Evolutionary conservation across 768 basidiomycete genomes (phyloP).

Genomic region (Pleurotus pulmonarius): DNA sequence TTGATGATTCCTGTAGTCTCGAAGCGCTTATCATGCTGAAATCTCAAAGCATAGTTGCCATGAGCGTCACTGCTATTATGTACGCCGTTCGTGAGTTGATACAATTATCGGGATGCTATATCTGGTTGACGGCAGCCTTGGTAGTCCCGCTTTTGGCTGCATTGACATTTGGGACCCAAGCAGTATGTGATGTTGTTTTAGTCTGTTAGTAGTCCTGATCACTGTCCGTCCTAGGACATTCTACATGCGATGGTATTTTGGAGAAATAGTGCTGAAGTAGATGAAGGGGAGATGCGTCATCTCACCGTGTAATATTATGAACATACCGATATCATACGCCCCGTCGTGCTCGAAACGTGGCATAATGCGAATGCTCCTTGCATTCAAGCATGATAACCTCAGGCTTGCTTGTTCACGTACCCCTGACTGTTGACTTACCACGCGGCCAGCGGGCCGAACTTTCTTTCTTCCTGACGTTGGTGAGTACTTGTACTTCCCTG

Average conservation of each 20-base stretch:
- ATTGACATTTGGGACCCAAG: conserved; percentile 4
- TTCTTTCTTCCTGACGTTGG: too few relatives aligned
- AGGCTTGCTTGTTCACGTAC: too few relatives aligned
- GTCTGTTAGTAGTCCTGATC: background rate
- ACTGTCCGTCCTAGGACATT: background rate
- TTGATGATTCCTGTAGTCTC: background rate
- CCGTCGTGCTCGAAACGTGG: background rate
- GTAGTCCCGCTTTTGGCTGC: conserved; percentile 1
- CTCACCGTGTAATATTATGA: background rate
- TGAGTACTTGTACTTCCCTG: too few relatives aligned
- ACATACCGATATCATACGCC: background rate
- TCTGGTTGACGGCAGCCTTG: background rate
- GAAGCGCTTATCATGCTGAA: background rate
- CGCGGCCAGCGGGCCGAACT: too few relatives aligned
- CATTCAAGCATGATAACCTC: too few relatives aligned
- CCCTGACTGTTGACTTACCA: too few relatives aligned
- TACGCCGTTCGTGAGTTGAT: background rate
- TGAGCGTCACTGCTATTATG: background rate
- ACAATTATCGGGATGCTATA: background rate
- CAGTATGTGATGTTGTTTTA: background rate
- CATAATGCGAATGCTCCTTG: too few relatives aligned
- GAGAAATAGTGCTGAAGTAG: background rate
- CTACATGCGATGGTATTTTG: background rate
- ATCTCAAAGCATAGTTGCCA: background rate
- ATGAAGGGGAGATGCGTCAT: background rate